Base-by-base conservation (phyloP, 2,329 filamentous ascomycete species). In the Colletotrichum costaricense region DNA sequence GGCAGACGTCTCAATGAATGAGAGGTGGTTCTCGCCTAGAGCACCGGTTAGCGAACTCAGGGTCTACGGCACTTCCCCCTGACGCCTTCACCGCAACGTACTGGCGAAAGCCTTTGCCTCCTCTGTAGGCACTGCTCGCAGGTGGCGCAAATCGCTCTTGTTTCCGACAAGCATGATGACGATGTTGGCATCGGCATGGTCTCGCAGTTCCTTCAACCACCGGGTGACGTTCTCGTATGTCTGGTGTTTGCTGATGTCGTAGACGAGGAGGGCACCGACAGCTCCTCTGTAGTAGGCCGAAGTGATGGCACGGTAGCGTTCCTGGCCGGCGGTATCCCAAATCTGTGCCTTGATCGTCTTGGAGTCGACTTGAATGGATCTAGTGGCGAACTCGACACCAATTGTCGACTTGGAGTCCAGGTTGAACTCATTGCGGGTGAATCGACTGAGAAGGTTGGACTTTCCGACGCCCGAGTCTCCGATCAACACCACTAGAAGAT, bases 281-380 rank as follows among this genome's bases (percentile, higher is more conserved):
- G 97, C 97, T 81, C 97, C 97, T 80, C 97, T 94, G 87, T 99
- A 99, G 89, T 99, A 99, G 78, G 97, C 97, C 74, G 97, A 98
- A 79, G 97, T 99, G 85, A 99, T 99, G 84, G 97, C 97, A 83
- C 97, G 94, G 89, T 98, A 99, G 84, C 97, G 93, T 87, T 99
- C 97, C 88, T 99, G 97, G 78, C 97, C 97, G 78, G 97, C 97
- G 73, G 97, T 99, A 88, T 99, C 97, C 97, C 97, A 99, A 81
- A 99, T 99, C 89, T 99, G 97, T 79, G 97, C 97, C 90, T 99
- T 99, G 92, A 99, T 99, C 76, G 97, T 99, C 91, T 99, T 99
- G 82, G 94, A 94, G 86, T 99, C 97, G 81, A 99, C 97, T 87
- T 98, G 96, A 84, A 99, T 99, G 78, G 95, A 98, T 77, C 97